A percentile compares a stretch with the other conserved stretches of the same genome.
Conservation (phyloP, 305 asterid genomes). For the Fraxinus paxiana region DNA sequence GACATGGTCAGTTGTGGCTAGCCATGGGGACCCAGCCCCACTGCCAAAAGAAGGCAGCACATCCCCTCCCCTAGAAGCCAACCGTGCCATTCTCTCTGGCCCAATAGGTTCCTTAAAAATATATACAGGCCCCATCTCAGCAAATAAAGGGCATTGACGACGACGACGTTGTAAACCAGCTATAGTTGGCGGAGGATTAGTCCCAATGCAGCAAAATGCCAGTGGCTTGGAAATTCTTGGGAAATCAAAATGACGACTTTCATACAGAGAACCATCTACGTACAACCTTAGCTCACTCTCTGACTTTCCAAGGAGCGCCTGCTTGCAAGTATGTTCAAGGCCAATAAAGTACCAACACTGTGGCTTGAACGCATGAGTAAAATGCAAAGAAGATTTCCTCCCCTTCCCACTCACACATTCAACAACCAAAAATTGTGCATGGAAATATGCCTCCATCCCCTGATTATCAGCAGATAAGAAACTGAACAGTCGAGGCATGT, state of each 20-base stretch:
- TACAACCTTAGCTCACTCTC: constrained; percentile 93
- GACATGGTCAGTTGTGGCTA: constrained; percentile 67
- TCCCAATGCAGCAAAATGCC: constrained; percentile 96
- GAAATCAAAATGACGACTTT: constrained; percentile 88
- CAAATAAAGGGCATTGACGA: constrained; percentile 98
- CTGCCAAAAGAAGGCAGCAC: constrained; percentile 87
- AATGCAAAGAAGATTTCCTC: constrained; percentile 90
- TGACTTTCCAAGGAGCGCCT: constrained; percentile 91
- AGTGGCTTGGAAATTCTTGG: constrained; percentile 96
- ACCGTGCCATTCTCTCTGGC: constrained; percentile 79
- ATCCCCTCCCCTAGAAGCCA: constrained; percentile 92
- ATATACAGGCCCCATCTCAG: constrained; percentile 99
- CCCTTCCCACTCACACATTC: constrained; percentile 97
- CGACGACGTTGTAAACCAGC: constrained; percentile 99
- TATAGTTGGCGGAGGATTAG: constrained; percentile 99
- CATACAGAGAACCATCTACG: constrained; percentile 81
- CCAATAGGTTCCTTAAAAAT: constrained; percentile 93
- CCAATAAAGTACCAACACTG: constrained; percentile 96
- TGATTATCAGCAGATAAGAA: constrained; percentile 95
- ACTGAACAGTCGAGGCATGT: constrained; percentile 97
- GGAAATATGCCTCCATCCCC: constrained; percentile 99
- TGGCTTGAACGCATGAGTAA: constrained; percentile 94
- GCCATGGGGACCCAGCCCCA: constrained; percentile 90
- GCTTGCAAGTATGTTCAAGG: constrained; percentile 87
- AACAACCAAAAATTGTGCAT: constrained; percentile 94